These are phyloP conservation scores for Ceratobasidium sp. DNA, from an alignment of 1,284 basidiomycete species.

Conservation along the genomic window DNA sequence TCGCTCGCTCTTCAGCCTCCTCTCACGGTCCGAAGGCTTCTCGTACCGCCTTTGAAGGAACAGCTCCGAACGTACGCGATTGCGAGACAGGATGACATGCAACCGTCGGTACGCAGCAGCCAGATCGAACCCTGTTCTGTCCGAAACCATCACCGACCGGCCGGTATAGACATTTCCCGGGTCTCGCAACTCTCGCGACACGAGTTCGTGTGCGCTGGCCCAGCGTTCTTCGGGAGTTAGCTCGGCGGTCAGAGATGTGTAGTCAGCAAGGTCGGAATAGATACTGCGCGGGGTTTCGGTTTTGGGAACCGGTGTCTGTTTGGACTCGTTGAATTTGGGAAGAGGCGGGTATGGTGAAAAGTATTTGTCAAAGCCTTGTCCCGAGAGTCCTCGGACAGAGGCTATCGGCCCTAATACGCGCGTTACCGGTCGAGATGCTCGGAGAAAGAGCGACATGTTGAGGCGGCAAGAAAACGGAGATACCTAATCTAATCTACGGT, in stretches of 20 bases:
- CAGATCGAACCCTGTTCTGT: slow-evolving; percentile 49
- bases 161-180: slow-evolving; percentile 47
- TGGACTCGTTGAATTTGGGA: slow-evolving; percentile 15
- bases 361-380: slow-evolving; percentile 30
- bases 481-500: slow-evolving; percentile 12
- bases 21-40: slow-evolving; percentile 75
- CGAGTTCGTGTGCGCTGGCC: slow-evolving; percentile 30
- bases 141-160: slow-evolving; percentile 48
- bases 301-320: slow-evolving; percentile 3
- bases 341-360: slow-evolving; percentile 38
- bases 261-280: not conserved
- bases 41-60: slow-evolving; percentile 71
- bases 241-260: slow-evolving; percentile 57
- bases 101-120: slow-evolving; percentile 64
- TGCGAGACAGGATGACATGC: slow-evolving; percentile 66
- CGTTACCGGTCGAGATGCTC: not conserved
- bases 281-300: not conserved
- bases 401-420: not conserved
- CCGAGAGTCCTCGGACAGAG: slow-evolving; percentile 6
- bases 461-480: not conserved
- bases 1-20: slow-evolving; percentile 71
- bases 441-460: slow-evolving; percentile 20
- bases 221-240: slow-evolving; percentile 54
- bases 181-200: slow-evolving; percentile 2
- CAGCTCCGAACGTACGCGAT: slow-evolving; percentile 68